These are phyloP conservation scores for Candida peoriensis DNA, from an alignment of 805 yeast species.

Conservation along the genomic window DNA sequence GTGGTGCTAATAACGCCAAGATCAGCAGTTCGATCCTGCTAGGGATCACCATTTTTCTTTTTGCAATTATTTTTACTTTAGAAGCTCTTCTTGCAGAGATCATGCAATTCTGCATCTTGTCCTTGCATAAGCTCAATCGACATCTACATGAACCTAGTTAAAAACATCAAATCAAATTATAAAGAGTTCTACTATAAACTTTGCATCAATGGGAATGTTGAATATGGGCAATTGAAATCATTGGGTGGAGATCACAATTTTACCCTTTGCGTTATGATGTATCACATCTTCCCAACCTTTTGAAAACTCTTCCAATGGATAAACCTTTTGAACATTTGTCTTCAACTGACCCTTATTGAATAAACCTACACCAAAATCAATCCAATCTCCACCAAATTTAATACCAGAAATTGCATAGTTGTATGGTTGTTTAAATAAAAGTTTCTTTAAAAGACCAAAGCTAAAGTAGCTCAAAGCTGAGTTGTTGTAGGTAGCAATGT, in stretches of 20 bases:
- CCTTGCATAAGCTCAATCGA: too few relatives aligned
- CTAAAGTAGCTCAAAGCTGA: constrained; percentile 7
- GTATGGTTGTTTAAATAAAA: constrained; percentile 15
- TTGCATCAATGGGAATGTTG: too few relatives aligned
- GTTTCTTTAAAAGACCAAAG: constrained; percentile 7
- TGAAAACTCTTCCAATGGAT: constrained; percentile 41
- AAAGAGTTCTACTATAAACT: too few relatives aligned
- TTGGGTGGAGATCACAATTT: constrained; percentile 37
- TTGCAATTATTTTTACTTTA: too few relatives aligned
- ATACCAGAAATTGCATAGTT: constrained; percentile 24
- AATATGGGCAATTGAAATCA: background rate
- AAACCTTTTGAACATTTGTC: constrained; percentile 50
- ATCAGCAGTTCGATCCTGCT: constrained; percentile 87
- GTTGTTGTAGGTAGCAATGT: constrained; percentile 26
- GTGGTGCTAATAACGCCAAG: constrained; percentile 51
- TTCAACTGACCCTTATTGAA: constrained; percentile 36
- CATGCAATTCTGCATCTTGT: too few relatives aligned
- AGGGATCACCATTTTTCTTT: too few relatives aligned
- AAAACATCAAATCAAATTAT: too few relatives aligned
- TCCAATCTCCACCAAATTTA: constrained; percentile 22
- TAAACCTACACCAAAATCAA: constrained; percentile 27
- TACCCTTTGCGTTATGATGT: constrained; percentile 53
- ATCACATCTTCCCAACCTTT: constrained; percentile 46
- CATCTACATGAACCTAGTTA: too few relatives aligned
- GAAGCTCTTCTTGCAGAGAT: too few relatives aligned